These are phyloP conservation scores for Salix brachista DNA, from an alignment of 345 rosid species.

Conservation along the genomic window DNA sequence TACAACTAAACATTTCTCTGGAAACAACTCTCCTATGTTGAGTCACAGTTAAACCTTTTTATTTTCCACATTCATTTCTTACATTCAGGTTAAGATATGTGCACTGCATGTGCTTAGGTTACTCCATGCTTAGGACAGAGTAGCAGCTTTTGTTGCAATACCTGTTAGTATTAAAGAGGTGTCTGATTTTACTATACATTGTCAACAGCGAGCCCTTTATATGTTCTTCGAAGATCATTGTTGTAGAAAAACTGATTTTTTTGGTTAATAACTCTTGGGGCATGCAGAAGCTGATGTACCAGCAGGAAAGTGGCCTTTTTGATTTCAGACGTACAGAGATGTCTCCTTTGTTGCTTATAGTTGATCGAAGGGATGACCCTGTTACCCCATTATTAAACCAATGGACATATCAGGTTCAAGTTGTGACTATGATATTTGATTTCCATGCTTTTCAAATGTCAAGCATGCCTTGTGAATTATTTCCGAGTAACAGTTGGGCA, in stretches of 20 bases:
- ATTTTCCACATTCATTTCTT: background rate
- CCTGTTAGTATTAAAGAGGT: background rate
- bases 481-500: constrained; percentile 9
- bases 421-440: constrained; percentile 13
- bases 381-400: constrained; percentile 92
- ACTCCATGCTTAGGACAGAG: background rate
- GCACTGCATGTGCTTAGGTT: background rate
- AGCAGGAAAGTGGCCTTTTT: constrained; percentile 93
- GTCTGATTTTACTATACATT: background rate
- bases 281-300: constrained; percentile 91
- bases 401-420: constrained; percentile 92
- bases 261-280: constrained; percentile 12
- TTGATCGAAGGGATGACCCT: constrained; percentile 97
- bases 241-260: background rate
- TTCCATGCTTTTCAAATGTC: constrained; percentile 9
- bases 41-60: background rate
- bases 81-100: background rate
- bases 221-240: background rate
- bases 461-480: constrained; percentile 6
- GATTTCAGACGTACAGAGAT: constrained; percentile 92
- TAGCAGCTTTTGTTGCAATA: background rate
- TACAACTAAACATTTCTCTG: background rate
- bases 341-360: constrained; percentile 71
- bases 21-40: background rate
- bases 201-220: background rate